Evolutionary conservation across 2,329 filamentous ascomycete species (phyloP).

Genomic region (Metarhizium sp.): DNA sequence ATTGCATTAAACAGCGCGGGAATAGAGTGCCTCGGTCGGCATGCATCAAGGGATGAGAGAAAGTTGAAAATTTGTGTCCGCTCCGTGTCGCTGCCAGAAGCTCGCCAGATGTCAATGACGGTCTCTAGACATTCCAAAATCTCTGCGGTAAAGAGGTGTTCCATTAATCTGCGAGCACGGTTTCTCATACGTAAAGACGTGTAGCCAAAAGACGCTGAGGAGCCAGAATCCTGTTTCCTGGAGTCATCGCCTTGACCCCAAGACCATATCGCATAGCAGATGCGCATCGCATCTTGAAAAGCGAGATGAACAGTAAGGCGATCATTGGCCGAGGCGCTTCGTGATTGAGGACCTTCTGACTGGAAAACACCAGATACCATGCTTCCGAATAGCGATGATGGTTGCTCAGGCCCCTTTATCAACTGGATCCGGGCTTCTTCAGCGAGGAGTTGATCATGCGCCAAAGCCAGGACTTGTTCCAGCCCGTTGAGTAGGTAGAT

Average conservation of each 20-base stretch:
- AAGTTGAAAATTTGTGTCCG: conserved; percentile 69
- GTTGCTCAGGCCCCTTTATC: conserved; percentile 70
- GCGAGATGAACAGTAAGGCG: conserved; percentile 89
- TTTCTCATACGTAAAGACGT: conserved; percentile 89
- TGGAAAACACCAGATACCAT: conserved; percentile 90
- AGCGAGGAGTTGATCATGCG: conserved; percentile 69
- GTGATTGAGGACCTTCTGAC: conserved; percentile 64
- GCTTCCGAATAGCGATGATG: conserved; percentile 83
- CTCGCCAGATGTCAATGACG: conserved; percentile 74
- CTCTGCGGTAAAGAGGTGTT: conserved; percentile 88
- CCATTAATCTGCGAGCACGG: conserved; percentile 74
- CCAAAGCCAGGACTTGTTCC: conserved; percentile 80
- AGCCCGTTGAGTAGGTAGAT: conserved; percentile 87
- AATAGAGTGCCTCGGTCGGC: conserved; percentile 81
- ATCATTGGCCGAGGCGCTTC: conserved; percentile 83
- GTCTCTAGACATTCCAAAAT: conserved; percentile 91
- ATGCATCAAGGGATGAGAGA: conserved; percentile 83
- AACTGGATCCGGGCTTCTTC: conserved; percentile 64
- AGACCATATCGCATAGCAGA: conserved; percentile 90
- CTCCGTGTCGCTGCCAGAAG: conserved; percentile 33
- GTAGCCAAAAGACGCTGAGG: conserved; percentile 76
- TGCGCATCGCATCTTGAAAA: conserved; percentile 88
- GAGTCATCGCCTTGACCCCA: conserved; percentile 66
- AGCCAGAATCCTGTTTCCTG: conserved; percentile 52
- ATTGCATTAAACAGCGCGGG: conserved; percentile 94